Evolutionary conservation across 768 basidiomycete species (phyloP), one percentile per base, ranked within the genome.

Genomic region (Boletus reticulatus): DNA sequence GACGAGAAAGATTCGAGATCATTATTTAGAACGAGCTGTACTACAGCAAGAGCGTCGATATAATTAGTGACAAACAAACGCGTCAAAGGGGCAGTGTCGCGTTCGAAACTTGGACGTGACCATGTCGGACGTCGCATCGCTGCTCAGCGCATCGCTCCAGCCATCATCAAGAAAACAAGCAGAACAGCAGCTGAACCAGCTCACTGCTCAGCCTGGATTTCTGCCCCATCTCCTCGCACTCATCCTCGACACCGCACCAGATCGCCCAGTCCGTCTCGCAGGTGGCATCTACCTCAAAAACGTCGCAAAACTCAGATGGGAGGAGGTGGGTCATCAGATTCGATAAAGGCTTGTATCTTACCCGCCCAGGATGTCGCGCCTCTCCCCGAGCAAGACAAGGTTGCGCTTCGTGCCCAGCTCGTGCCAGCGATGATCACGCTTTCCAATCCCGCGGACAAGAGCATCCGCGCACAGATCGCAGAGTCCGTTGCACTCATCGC

Each of bases 201-300:
- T 88, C 61, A 89, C 90, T 59, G 56, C 72, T 6, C 89, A 94
- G 63, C 80, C 80, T 3, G 89, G 88, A 11, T 99, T 98, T 72
- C 79, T 94, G 13, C 75, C 83, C 3, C 81, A 88, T 65, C 83
- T 98, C 22, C 83, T 98, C 24, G 73, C 79, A 29, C 84, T 98
- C 59, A 84, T 93, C 58, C 83, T 93, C 58, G 80, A 90, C 58
- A 64, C 67, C n/a, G 70, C 81, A n/a, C 71, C 74, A 32, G 83
- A 88, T 68, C 83, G 84, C 62, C 75, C 89, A 0, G 82, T 90
- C 32, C 77, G 94, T 65, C 84, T 96, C 52, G 84, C 93, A 2
- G 95, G 85, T 3, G 88, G 89, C 49, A 87, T 98, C 34, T 94
- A 90, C 74, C 85, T 97, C 61, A 98, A 98, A 77, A 97, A 98